Conservation (phyloP, 2,329 filamentous ascomycete species). For the Akanthomyces dipterigenus region DNA sequence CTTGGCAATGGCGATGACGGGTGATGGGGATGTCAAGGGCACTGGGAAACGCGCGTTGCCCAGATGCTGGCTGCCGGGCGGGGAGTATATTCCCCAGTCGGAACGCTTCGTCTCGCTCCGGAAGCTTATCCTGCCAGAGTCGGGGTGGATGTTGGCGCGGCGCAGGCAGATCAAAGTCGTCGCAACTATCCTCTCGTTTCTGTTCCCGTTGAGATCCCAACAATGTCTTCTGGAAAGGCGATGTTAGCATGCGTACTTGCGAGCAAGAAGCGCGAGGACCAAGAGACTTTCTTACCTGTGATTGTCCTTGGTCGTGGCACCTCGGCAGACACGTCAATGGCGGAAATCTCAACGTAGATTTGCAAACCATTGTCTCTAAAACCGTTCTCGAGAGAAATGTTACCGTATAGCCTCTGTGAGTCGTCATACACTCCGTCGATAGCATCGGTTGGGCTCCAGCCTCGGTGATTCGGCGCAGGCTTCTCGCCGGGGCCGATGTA, state of each 20-base stretch:
- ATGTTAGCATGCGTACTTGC: background rate
- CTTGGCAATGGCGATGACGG: background rate
- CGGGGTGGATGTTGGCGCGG: background rate
- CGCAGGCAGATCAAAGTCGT: background rate
- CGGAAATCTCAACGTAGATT: background rate
- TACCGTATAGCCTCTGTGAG: background rate
- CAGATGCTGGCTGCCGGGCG: background rate
- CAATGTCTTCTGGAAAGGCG: background rate
- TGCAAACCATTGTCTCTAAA: background rate
- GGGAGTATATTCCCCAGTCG: background rate
- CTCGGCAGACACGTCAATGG: background rate
- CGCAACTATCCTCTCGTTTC: background rate
- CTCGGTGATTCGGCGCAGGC: no score
- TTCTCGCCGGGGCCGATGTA: no score
- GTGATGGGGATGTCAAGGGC: background rate
- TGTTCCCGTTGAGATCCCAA: background rate
- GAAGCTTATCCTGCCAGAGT: background rate
- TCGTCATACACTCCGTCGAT: background rate
- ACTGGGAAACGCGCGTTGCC: background rate
- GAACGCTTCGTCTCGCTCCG: background rate
- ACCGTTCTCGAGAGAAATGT: background rate
- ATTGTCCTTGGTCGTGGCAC: background rate
- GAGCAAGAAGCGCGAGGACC: background rate
- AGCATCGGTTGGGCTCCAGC: background rate
- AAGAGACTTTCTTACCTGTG: background rate